phyloP scores from a whole-genome alignment of 768 basidiomycete genomes.

The Termitomyces sp. region DNA sequence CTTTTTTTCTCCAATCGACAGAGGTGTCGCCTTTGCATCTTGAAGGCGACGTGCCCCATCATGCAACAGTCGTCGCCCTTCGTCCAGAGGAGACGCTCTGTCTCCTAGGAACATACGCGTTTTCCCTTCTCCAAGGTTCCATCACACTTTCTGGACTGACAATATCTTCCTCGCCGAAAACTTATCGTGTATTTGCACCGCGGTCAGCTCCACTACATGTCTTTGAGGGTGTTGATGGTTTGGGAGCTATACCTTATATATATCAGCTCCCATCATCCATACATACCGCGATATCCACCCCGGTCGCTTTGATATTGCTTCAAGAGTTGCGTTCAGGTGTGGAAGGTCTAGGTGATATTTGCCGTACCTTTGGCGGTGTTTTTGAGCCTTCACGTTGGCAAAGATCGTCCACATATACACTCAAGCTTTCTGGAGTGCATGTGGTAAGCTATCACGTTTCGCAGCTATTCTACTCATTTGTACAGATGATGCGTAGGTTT shows the following conservation, averaged over 20 bases:
- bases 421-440: conserved; percentile 44
- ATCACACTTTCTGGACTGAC: conserved; percentile 53
- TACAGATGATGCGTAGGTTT: conserved; percentile 21
- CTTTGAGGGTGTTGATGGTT: conserved; percentile 21
- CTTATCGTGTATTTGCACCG: conserved; percentile 66
- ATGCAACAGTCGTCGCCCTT: conserved; percentile 36
- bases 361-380: conserved; percentile 53
- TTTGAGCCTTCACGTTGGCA: conserved; percentile 51
- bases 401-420: conserved; percentile 21
- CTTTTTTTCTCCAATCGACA: conserved; percentile 35
- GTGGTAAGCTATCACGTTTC: conserved; percentile 30
- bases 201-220: conserved; percentile 71
- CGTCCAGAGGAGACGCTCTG: conserved; percentile 46
- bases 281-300: conserved; percentile 10
- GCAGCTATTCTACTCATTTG: not conserved
- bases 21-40: conserved; percentile 29
- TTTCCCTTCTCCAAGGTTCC: conserved; percentile 60
- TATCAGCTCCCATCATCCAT: conserved; percentile 14
- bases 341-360: conserved; percentile 60
- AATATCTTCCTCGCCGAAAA: conserved; percentile 30
- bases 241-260: conserved; percentile 8
- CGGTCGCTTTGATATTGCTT: conserved; percentile 44
- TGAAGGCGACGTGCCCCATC: conserved; percentile 5
- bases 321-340: conserved; percentile 55
- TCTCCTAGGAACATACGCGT: conserved; percentile 59